Conservation (phyloP, 768 basidiomycete genomes). For the Xerocomellus intermedius region DNA sequence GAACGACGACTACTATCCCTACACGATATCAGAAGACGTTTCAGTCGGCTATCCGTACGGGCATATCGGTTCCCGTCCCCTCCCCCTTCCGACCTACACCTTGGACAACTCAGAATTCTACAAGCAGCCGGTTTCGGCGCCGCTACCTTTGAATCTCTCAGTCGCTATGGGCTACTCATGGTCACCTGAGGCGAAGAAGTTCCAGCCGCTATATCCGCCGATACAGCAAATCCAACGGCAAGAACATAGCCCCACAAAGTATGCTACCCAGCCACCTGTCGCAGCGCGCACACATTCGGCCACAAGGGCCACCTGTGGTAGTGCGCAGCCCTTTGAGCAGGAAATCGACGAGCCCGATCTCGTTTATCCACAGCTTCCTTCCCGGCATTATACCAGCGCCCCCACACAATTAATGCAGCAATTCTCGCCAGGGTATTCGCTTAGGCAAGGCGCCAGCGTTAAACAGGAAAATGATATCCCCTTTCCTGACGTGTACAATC, state of each 20-base stretch:
- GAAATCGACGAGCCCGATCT: constrained; percentile 30
- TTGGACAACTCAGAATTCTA: constrained; percentile 26
- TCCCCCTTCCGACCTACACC: constrained; percentile 24
- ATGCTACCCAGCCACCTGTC: constrained; percentile 14
- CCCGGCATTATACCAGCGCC: constrained; percentile 24
- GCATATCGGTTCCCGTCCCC: constrained; percentile 22
- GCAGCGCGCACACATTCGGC: constrained; percentile 9
- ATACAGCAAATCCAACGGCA: constrained; percentile 30
- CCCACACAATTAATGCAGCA: constrained; percentile 19
- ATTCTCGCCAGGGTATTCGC: constrained; percentile 23
- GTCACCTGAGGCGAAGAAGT: constrained; percentile 34
- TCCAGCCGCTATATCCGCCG: constrained; percentile 36
- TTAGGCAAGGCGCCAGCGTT: constrained; percentile 20
- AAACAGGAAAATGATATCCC: constrained; percentile 31
- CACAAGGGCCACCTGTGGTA: constrained; percentile 13
- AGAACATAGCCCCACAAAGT: constrained; percentile 23
- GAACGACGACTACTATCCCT: constrained; percentile 31
- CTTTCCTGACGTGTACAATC: constrained; percentile 27
- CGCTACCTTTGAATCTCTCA: constrained; percentile 32
- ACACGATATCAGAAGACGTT: constrained; percentile 26
- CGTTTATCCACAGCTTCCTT: constrained; percentile 21
- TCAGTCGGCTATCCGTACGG: constrained; percentile 22
- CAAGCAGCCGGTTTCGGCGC: constrained; percentile 35
- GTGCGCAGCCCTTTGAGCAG: constrained; percentile 22
- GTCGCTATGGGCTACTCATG: constrained; percentile 33